Evolutionary conservation across 257 asterid genomes (phyloP), one percentile per base, ranked within the genome.

Genomic region (Solanum appendiculatum): DNA sequence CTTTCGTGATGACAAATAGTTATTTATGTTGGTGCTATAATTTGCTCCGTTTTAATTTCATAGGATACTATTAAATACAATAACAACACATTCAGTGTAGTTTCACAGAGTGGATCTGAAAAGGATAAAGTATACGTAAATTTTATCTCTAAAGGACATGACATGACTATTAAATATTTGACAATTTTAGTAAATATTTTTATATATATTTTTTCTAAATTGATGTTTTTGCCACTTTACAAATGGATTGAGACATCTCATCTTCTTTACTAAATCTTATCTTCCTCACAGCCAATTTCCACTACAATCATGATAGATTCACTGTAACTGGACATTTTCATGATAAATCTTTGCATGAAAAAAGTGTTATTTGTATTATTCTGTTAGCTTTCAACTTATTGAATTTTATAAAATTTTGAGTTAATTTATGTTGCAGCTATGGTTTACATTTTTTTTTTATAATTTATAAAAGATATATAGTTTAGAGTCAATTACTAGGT

Each of bases 91-190:
- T 8, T 3, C 1, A 7, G 0, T 56, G 1, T 3, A 56, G 1
- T 8, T 56, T 1, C 7, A 56, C 2, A 9, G 2, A 56, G 20
- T 3, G 20, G 1, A 56, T 56, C 3, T 0, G 0, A 21, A 21
- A 27, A 56, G 66, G 4, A 21, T 56, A 56, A 56, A 3, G 1
- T 56, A 56, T 56, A 56, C 27, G 5, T 3, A 56, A 56, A 56
- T 56, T 56, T 54, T 54, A 54, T 54, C n/a, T 18, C 10, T 54
- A 3, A 63, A 8, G 33, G 10, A 60, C 1, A 10, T 0, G 7
- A 60, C 7, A 54, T 54, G 63, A n/a, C 69, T 60, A 60, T 10
- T 60, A n/a, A 63, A 63, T n/a, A n/a, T 63, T 63, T 63, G 15
- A n/a, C 33, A 63, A 63, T 63, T 63, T 63, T 2, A n/a, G 68